Evolutionary conservation across 2,329 filamentous ascomycete species (phyloP).

Genomic region (Aspergillus fumigatiaffinis): DNA sequence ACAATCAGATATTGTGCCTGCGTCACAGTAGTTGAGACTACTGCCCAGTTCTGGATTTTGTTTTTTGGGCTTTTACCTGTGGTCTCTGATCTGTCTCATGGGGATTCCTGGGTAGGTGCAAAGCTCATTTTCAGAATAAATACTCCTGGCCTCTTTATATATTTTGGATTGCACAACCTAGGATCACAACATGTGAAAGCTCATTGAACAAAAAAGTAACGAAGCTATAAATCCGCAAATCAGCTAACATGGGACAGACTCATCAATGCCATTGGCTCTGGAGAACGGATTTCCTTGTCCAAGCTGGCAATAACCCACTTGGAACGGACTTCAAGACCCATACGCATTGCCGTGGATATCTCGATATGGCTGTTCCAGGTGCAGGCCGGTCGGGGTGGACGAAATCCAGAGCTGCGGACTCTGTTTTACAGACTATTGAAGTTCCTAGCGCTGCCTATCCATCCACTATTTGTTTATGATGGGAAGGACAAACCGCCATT

Average conservation of each 20-base stretch:
- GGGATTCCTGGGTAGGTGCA: constrained; percentile 43
- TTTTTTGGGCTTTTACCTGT: constrained; percentile 2
- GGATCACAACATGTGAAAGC: too few relatives aligned
- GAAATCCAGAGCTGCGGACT: constrained; percentile 84
- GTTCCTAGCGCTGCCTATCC: constrained; percentile 70
- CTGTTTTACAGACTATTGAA: constrained; percentile 87
- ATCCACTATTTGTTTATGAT: constrained; percentile 88
- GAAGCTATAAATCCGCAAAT: neutral
- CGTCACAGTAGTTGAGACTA: neutral
- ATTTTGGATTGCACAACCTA: neutral
- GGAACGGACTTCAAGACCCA: constrained; percentile 63
- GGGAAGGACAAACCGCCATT: constrained; percentile 78
- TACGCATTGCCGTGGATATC: constrained; percentile 87
- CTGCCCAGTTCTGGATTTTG: neutral
- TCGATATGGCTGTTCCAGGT: constrained; percentile 97
- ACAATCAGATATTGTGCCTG: neutral
- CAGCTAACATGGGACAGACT: constrained; percentile 55
- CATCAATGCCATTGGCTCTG: constrained; percentile 81
- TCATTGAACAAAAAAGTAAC: too few relatives aligned
- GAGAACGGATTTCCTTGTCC: constrained; percentile 73
- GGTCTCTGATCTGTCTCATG: constrained; percentile 25
- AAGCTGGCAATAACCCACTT: constrained; percentile 78
- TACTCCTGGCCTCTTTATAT: constrained; percentile 3
- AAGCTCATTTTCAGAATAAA: neutral
- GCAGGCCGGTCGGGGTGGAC: constrained; percentile 78